Base-by-base conservation (phyloP, 306 rosid species). In the Castanopsis chinensis region DNA sequence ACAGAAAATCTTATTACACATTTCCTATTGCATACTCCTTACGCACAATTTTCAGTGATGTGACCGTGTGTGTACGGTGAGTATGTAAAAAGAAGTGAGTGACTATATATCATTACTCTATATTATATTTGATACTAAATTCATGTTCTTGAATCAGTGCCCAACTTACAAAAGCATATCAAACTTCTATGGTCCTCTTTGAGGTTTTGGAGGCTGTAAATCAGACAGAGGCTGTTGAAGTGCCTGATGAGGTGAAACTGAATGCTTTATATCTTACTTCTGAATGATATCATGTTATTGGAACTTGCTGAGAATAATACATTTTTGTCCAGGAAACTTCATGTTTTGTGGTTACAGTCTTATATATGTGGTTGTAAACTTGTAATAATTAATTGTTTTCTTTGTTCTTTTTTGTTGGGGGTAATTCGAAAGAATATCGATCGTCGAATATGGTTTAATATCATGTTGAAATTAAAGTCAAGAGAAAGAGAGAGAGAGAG, bases 131-230 rank as follows among this genome's bases (percentile, higher is more conserved):
- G 43, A 51, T 61, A n/a, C n/a, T n/a, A 78, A 83, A 75, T 74
- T 77, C 71, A 23, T 78, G 71, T 81, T 74, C 81, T 72, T 77
- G 75, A 78, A 21, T 41, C 88, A 94, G 99, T 81, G 93, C 97
- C 78, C 95, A 89, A 84, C 90, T 94, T 82, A 88, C 99, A 81
- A 92, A 92, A 88, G 99, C 94, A 76, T 94, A 94, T 83, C 89
- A 94, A 84, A 94, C 99, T 83, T 97, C 99, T 71, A 78, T 92
- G 67, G 91, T 94, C 79, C 87, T 94, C 43, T 94, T 92, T 83
- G 99, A 94, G 83, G 99, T 94, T 72, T 77, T 94, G 93, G 88
- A 61, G 87, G 97, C 99, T 68, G 99, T 94, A 74, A 91, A 92
- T 85, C 99, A 88, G 81, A 90, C 93, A 18, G 95, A 92, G 73